phyloP scores from a whole-genome alignment of 176 grass and related monocot genomes.

The Secale cereale region DNA sequence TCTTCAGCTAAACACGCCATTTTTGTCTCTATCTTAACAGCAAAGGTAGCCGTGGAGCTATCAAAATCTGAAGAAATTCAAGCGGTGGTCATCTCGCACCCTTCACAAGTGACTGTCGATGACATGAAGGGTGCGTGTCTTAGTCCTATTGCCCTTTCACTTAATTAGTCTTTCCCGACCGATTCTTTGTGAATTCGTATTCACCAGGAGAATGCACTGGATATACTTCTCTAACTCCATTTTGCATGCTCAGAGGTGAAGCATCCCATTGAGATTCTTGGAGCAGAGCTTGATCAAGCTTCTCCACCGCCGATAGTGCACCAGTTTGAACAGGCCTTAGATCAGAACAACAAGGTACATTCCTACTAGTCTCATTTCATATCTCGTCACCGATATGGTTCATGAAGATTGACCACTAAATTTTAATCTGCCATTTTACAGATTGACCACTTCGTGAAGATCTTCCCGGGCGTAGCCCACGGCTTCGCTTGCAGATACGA shows the following conservation, averaged over 20 bases:
- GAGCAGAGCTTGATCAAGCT: conserved; percentile 30
- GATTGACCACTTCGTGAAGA: conserved; percentile 54
- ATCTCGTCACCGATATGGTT: too few species aligned
- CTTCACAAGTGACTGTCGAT: conserved; percentile 44
- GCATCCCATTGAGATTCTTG: conserved; percentile 45
- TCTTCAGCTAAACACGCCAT: neutral
- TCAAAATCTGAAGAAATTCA: conserved; percentile 46
- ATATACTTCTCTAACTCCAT: neutral
- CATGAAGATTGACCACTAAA: neutral
- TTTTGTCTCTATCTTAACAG: neutral
- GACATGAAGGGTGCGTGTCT: conserved; percentile 46
- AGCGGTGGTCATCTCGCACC: conserved; percentile 60
- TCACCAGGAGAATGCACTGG: neutral
- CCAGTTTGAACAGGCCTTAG: conserved; percentile 41
- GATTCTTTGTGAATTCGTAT: neutral
- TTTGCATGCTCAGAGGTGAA: conserved; percentile 34
- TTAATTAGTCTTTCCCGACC: neutral
- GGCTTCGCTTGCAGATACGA: conserved; percentile 52
- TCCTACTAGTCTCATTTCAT: neutral
- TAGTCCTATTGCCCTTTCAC: neutral
- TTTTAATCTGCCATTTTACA: neutral
- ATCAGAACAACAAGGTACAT: conserved; percentile 31
- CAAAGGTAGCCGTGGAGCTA: conserved; percentile 57
- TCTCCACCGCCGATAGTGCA: conserved; percentile 42
- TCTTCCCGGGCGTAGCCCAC: conserved; percentile 44